Conservation (phyloP, 129 eudicot species). For the Pulicaria dysenterica region DNA sequence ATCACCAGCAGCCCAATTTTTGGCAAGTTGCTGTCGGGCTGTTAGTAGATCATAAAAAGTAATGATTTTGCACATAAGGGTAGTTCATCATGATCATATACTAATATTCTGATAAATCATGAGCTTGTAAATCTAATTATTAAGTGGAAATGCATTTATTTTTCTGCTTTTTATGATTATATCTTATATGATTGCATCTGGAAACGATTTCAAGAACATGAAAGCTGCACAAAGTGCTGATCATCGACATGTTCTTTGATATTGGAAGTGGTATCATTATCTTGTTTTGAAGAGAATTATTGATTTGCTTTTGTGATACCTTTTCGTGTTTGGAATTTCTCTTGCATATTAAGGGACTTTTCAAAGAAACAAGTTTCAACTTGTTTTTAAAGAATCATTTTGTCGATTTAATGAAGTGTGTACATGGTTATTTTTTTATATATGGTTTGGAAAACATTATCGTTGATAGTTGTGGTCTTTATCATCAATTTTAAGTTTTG, state of each 20-base stretch:
- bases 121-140: slow-evolving; percentile 40
- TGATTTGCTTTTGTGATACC: background rate
- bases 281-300: background rate
- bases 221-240: slow-evolving; percentile 5
- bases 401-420: background rate
- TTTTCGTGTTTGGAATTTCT: too few relatives aligned
- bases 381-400: too few relatives aligned
- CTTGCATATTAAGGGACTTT: too few relatives aligned
- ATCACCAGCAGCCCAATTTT: slow-evolving; percentile 43
- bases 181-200: slow-evolving; percentile 9
- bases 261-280: background rate
- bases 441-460: too few relatives aligned
- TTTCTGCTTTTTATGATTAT: background rate
- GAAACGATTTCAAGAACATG: background rate
- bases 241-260: background rate
- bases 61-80: slow-evolving; percentile 38
- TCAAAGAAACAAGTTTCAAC: too few relatives aligned
- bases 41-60: slow-evolving; percentile 12
- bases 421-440: too few relatives aligned
- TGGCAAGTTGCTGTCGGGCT: slow-evolving; percentile 32
- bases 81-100: slow-evolving; percentile 26
- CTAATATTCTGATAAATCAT: slow-evolving; percentile 24
- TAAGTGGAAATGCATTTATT: slow-evolving; percentile 18
- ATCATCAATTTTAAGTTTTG: too few relatives aligned
- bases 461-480: too few relatives aligned